Conservation (phyloP, 2,329 filamentous ascomycete species). For the Dichotomopilus funicola region DNA sequence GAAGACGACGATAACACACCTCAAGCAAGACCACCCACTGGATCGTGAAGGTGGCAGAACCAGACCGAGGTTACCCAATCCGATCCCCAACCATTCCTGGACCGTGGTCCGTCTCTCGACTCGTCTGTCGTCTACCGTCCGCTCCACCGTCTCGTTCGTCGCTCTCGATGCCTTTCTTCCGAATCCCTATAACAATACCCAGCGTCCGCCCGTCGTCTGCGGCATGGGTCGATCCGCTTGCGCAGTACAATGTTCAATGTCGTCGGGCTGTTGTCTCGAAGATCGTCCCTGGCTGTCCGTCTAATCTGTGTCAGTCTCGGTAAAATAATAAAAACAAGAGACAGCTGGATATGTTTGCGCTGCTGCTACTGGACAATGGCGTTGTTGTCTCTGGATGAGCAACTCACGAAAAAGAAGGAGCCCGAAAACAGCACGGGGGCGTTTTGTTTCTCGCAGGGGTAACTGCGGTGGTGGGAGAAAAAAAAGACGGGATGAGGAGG, state of each 20-base stretch:
- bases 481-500: constrained; percentile 16
- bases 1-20: no score
- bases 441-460: constrained; percentile 1
- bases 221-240: constrained; percentile 14
- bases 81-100: constrained; percentile 37
- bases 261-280: no score
- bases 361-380: no score
- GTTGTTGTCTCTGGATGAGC: constrained; percentile 6
- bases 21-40: constrained; percentile 22
- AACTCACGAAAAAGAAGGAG: no score
- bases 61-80: constrained; percentile 37
- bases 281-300: no score
- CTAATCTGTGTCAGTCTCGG: no score
- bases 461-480: constrained; percentile 5
- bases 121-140: no score
- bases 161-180: no score
- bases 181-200: constrained; percentile 13
- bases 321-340: no score
- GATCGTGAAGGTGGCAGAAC: constrained; percentile 32
- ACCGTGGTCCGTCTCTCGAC: constrained; percentile 19
- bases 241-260: not conserved
- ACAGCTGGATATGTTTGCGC: no score
- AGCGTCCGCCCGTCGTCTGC: constrained; percentile 13
- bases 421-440: not conserved
- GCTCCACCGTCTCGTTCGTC: no score